Base-by-base conservation (phyloP, 331 rosid genomes). In the Malus hybrid region DNA sequence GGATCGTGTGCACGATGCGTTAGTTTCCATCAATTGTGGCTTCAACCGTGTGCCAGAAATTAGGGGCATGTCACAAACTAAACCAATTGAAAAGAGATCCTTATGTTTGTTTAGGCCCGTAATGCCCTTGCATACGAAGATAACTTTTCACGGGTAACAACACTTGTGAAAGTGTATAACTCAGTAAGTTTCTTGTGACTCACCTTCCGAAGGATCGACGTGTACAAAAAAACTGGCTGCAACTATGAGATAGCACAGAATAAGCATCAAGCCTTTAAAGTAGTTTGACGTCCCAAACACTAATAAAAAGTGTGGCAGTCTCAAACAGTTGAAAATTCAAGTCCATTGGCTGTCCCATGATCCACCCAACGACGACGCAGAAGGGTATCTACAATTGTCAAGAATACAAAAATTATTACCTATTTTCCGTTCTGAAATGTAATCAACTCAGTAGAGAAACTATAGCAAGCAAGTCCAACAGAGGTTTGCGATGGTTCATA, bases 311-410 rank as follows among this genome's bases (percentile, higher is more conserved):
- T 31, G 96, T 86, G 67, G 98, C 96, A 19, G 98, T 93, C 90
- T 93, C 98, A 10, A 93, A 93, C 73, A 91, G 98, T 81, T 93
- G 89, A 78, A 93, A 91, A 82, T 93, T 93, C 82, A 93, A 90
- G 88, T 93, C 97, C 98, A 93, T 93, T 66, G 82, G 86, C 79
- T 48, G 59, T 63, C 98, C 96, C 96, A 93, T 93, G 86, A 87
- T 83, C 98, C 98, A 93, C 75, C 98, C 97, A 70, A 90, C 83
- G 48, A 93, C 95, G 28, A 93, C 97, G 39, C 96, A 93, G 86
- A 93, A 93, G 20, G 98, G 98, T 70, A 93, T 91, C 97, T 93
- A 80, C 80, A 88, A 65, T 79, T 61, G 19, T 52, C 59, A 75
- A 70, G 55, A 48, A 3, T 65, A 60, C 48, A n/a, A n/a, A 56